These are phyloP conservation scores for Xylariaceae sp. DNA, from an alignment of 2,329 filamentous ascomycete genomes.

Conservation along the genomic window DNA sequence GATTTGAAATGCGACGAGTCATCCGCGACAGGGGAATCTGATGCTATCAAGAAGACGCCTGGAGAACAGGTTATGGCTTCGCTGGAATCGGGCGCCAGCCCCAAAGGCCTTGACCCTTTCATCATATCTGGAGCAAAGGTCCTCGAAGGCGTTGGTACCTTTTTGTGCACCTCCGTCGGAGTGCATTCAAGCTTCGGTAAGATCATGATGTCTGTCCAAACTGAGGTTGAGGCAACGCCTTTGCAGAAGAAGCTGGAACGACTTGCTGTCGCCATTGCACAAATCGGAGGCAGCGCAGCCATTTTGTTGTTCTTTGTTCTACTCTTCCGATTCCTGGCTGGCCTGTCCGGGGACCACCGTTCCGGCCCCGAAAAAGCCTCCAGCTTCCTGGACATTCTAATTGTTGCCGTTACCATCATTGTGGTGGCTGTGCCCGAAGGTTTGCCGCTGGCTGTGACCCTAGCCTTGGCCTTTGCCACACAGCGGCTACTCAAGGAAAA, in stretches of 20 bases:
- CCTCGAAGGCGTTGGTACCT: constrained; percentile 59
- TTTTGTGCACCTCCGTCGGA: constrained; percentile 60
- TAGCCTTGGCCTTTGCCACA: constrained; percentile 71
- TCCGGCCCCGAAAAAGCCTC: constrained; percentile 64
- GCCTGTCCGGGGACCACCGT: constrained; percentile 56
- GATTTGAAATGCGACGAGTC: constrained; percentile 73
- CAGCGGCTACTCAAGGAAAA: constrained; percentile 73
- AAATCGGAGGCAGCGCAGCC: constrained; percentile 68
- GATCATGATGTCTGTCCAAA: constrained; percentile 61
- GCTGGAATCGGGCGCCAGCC: constrained; percentile 56
- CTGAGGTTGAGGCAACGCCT: constrained; percentile 58
- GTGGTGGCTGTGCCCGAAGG: constrained; percentile 74
- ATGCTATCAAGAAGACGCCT: constrained; percentile 68
- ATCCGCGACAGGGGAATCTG: constrained; percentile 72
- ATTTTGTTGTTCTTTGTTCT: constrained; percentile 78
- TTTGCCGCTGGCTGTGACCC: constrained; percentile 69
- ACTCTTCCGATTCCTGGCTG: constrained; percentile 76
- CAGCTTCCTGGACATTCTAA: constrained; percentile 66
- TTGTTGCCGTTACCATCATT: constrained; percentile 69
- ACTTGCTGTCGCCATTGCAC: constrained; percentile 57
- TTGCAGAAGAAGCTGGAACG: constrained; percentile 59
- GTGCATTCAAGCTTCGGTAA: constrained; percentile 61
- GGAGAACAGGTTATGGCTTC: constrained; percentile 63
- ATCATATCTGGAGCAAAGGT: constrained; percentile 64
- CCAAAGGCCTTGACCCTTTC: constrained; percentile 65